Evolutionary conservation across 331 rosid species (phyloP).

Genomic region (Malus hybrid): DNA sequence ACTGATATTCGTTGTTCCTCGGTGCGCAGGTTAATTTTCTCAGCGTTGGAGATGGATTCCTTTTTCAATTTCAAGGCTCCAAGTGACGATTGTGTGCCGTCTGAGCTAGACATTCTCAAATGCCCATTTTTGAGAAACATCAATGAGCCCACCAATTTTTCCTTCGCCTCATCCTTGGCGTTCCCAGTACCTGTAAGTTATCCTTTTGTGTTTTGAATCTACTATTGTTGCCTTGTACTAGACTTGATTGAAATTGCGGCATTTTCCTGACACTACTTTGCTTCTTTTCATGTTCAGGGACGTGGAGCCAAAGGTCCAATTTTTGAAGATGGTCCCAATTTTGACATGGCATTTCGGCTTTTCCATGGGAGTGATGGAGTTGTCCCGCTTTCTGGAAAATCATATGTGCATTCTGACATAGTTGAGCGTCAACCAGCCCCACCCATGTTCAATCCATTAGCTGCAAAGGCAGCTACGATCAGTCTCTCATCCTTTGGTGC

Average conservation of each 20-base stretch:
- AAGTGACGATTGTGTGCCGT: constrained; percentile 42
- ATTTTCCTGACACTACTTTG: constrained; percentile 3
- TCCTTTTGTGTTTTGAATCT: not conserved
- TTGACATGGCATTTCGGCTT: constrained; percentile 90
- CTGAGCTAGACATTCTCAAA: constrained; percentile 42
- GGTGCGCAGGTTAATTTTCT: constrained; percentile 30
- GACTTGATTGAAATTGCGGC: not conserved
- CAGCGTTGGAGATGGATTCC: constrained; percentile 44
- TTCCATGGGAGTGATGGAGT: constrained; percentile 93
- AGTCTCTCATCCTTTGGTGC: constrained; percentile 92
- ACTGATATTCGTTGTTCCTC: not conserved
- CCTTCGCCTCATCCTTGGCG: constrained; percentile 75
- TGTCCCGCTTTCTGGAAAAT: constrained; percentile 73
- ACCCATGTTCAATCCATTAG: constrained; percentile 78
- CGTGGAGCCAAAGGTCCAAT: constrained; percentile 89
- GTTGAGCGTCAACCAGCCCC: constrained; percentile 38
- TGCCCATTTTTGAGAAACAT: constrained; percentile 98
- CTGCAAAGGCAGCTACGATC: constrained; percentile 97
- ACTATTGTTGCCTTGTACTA: not conserved
- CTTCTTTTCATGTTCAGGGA: constrained; percentile 39
- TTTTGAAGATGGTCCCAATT: constrained; percentile 97
- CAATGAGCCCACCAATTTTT: constrained; percentile 88
- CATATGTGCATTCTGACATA: constrained; percentile 43
- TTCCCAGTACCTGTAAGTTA: constrained; percentile 70
- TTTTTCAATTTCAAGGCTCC: constrained; percentile 47